These are phyloP conservation scores for Pythium plurisporium DNA, from an alignment of 352 stramenopile species.

Conservation along the genomic window DNA sequence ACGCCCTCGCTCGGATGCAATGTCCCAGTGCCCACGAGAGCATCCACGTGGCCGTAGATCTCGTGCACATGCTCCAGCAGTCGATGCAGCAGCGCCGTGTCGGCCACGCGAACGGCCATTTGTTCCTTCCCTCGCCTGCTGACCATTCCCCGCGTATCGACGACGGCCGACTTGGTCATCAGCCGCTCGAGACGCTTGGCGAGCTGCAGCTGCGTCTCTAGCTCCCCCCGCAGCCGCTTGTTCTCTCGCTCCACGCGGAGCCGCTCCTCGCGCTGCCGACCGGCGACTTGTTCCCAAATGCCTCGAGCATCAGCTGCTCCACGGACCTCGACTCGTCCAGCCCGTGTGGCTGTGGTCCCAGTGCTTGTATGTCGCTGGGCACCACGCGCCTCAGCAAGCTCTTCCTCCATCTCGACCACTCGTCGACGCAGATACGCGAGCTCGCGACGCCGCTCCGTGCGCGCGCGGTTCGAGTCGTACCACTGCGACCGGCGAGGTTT, in stretches of 20 bases:
- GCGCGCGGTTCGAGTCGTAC: constrained; percentile 23
- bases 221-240: constrained; percentile 32
- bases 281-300: constrained; percentile 19
- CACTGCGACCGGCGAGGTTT: neutral
- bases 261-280: constrained; percentile 11
- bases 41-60: too few relatives aligned
- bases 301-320: neutral
- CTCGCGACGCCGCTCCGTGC: constrained; percentile 20
- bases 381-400: constrained; percentile 2
- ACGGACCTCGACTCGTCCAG: too few relatives aligned
- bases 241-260: constrained; percentile 36
- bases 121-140: too few relatives aligned
- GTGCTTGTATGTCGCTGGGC: too few relatives aligned
- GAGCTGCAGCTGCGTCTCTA: constrained; percentile 43
- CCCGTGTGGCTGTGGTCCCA: too few relatives aligned
- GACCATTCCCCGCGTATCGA: too few relatives aligned
- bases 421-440: constrained; percentile 15
- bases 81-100: too few relatives aligned
- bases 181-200: constrained; percentile 33
- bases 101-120: too few relatives aligned
- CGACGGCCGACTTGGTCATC: constrained; percentile 25
- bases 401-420: constrained; percentile 16
- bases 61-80: too few relatives aligned
- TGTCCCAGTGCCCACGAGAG: too few relatives aligned
- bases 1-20: too few relatives aligned